phyloP scores from a whole-genome alignment of 2,329 filamentous ascomycete species.

The Neurospora sp. region DNA sequence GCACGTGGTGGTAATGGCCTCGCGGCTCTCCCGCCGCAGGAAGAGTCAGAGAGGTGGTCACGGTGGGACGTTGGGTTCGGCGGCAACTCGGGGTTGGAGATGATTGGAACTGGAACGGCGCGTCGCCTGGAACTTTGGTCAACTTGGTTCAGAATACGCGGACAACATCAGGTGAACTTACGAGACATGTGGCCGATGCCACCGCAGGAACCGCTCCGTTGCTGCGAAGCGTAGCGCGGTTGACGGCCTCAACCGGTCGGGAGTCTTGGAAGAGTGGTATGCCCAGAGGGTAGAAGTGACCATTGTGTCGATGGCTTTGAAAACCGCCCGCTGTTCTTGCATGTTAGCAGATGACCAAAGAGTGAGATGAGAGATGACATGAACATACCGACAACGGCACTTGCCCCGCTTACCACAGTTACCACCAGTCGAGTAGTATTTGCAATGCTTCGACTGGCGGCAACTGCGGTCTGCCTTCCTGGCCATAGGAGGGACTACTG shows the following conservation, averaged over 20 bases:
- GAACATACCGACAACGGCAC: background rate
- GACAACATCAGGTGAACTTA: background rate
- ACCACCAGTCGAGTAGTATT: constrained; percentile 60
- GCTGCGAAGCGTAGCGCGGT: too few relatives aligned
- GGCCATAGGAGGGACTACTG: constrained; percentile 21
- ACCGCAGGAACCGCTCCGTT: too few relatives aligned
- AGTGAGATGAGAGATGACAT: background rate
- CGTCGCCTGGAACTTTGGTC: background rate
- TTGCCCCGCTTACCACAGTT: constrained; percentile 35
- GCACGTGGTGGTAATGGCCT: too few relatives aligned
- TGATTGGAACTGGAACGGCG: too few relatives aligned
- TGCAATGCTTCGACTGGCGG: constrained; percentile 48
- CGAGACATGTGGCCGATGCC: background rate
- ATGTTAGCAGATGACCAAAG: background rate
- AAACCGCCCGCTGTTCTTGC: background rate
- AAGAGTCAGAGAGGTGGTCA: too few relatives aligned
- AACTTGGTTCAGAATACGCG: background rate
- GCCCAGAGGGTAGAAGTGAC: too few relatives aligned
- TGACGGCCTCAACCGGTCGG: too few relatives aligned
- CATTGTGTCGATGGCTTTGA: too few relatives aligned
- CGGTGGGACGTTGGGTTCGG: too few relatives aligned
- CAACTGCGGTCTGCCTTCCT: constrained; percentile 45
- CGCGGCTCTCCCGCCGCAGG: too few relatives aligned
- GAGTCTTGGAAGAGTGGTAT: too few relatives aligned
- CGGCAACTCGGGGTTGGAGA: too few relatives aligned